These are phyloP conservation scores for Aspergillus cavernicola DNA, from an alignment of 495 filamentous ascomycete genomes.

Conservation along the genomic window DNA sequence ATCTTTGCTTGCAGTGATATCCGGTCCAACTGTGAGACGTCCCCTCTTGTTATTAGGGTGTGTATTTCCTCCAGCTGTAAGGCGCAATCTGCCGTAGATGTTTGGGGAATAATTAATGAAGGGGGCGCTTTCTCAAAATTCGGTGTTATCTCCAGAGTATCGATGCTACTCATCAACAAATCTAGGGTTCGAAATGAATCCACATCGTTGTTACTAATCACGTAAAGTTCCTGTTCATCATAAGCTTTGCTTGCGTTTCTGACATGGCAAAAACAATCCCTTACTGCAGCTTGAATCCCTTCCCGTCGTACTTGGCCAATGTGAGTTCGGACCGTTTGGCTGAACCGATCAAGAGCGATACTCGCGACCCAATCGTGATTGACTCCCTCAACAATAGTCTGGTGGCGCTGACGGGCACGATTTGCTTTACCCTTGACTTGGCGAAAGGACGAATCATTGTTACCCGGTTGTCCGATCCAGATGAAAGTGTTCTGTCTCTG, in stretches of 20 bases:
- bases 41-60: neutral
- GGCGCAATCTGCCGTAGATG: neutral
- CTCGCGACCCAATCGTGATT: constrained; percentile 1
- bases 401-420: constrained; percentile 4
- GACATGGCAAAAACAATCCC: neutral
- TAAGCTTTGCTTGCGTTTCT: neutral
- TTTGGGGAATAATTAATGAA: neutral
- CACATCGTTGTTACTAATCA: neutral
- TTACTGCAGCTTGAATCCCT: neutral
- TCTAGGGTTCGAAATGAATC: neutral
- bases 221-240: neutral
- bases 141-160: neutral
- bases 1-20: neutral
- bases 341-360: neutral
- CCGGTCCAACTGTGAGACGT: neutral
- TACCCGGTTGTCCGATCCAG: neutral
- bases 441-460: neutral
- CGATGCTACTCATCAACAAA: neutral
- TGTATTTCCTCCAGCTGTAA: neutral
- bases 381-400: neutral
- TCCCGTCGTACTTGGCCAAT: neutral
- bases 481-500: neutral
- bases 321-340: neutral
- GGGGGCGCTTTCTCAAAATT: neutral
- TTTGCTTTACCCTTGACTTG: neutral